phyloP scores from a whole-genome alignment of 805 yeast genomes.

The Brettanomyces naardenensis region DNA sequence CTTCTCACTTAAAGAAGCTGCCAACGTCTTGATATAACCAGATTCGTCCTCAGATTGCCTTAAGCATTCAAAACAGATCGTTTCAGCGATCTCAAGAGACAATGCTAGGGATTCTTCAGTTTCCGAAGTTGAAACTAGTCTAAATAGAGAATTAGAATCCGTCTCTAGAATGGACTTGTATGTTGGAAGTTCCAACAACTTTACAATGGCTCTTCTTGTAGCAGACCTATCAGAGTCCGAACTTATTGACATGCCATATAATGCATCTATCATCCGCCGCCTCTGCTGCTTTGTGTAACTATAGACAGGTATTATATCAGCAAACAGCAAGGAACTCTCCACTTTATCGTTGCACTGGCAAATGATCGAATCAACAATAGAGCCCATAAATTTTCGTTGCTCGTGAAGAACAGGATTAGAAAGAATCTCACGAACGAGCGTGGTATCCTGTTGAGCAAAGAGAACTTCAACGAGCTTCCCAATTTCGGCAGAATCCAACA shows the following conservation, averaged over 20 bases:
- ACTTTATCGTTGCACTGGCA: background rate
- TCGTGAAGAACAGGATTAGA: constrained; percentile 38
- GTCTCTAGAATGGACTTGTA: constrained; percentile 45
- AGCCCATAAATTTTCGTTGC: constrained; percentile 31
- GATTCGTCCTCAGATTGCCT: background rate
- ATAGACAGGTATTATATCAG: constrained; percentile 38
- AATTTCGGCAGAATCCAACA: constrained; percentile 25
- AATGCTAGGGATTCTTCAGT: background rate
- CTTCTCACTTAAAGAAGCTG: background rate
- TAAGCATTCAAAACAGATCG: background rate
- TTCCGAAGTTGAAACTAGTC: constrained; percentile 7
- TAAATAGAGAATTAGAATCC: constrained; percentile 7
- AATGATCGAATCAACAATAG: constrained; percentile 11
- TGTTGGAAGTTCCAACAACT: constrained; percentile 43
- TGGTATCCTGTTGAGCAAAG: constrained; percentile 13
- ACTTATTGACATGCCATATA: constrained; percentile 4
- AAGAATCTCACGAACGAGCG: constrained; percentile 20
- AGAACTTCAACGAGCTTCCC: constrained; percentile 22
- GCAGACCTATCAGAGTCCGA: background rate
- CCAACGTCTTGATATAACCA: background rate
- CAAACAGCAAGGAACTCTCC: constrained; percentile 1
- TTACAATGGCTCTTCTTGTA: constrained; percentile 19
- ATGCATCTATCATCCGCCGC: constrained; percentile 21
- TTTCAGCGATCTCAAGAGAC: background rate
- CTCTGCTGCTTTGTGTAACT: constrained; percentile 34